A percentile compares a stretch with the other conserved stretches of the same genome.
Conservation (phyloP, 768 basidiomycete species). For the Epithele typhae region DNA sequence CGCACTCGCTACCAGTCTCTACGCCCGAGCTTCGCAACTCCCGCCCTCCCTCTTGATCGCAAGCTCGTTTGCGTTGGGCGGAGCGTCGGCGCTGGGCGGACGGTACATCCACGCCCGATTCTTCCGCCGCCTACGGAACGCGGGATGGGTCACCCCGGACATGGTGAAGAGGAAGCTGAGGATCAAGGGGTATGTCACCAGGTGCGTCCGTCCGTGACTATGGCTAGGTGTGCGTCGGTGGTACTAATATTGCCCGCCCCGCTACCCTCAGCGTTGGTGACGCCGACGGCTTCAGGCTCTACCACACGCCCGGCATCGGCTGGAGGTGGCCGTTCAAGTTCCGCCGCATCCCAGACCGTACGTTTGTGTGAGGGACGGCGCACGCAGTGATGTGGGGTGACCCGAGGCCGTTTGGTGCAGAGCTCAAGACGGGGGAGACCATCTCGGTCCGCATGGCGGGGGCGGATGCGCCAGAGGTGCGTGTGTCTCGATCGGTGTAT, state of each 20-base stretch:
- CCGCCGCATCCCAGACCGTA: slow-evolving; percentile 57
- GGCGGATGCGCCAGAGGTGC: slow-evolving; percentile 89
- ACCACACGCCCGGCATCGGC: slow-evolving; percentile 77
- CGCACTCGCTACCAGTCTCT: no score
- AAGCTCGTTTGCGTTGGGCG: no score
- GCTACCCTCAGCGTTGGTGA: slow-evolving; percentile 63
- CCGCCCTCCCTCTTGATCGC: no score
- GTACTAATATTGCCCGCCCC: no score
- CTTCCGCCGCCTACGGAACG: slow-evolving; percentile 55
- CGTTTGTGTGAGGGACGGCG: not conserved
- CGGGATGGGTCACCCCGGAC: slow-evolving; percentile 67
- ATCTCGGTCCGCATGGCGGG: slow-evolving; percentile 87
- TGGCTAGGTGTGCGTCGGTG: no score
- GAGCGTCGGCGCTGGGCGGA: no score
- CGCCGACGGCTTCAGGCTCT: slow-evolving; percentile 84
- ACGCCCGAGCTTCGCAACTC: no score
- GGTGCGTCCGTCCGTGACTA: no score
- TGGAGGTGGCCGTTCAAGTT: slow-evolving; percentile 74
- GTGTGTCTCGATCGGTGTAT: slow-evolving; percentile 3
- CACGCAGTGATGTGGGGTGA: no score
- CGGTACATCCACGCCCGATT: no score
- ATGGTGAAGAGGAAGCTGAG: slow-evolving; percentile 54
- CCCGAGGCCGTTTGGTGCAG: no score
- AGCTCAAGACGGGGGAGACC: slow-evolving; percentile 59
- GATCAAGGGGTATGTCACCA: slow-evolving; percentile 80